phyloP scores from a whole-genome alignment of 106 monocot genomes.

The Platanthera guangdongensis region DNA sequence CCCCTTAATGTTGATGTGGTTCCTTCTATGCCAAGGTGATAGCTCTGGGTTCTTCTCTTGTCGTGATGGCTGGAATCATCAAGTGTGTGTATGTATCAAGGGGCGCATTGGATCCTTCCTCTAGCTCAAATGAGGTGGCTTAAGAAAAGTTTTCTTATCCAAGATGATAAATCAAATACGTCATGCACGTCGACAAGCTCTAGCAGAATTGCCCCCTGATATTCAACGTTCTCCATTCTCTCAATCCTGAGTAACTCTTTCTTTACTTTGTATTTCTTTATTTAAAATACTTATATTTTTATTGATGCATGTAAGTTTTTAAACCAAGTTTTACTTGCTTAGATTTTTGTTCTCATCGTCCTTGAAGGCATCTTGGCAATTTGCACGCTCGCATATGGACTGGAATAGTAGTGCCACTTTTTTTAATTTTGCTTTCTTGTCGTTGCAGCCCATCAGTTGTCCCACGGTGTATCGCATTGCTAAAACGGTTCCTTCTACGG shows the following conservation, averaged over 20 bases:
- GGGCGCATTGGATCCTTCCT: no score
- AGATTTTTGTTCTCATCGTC: not conserved
- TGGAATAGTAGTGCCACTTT: not conserved
- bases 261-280: not conserved
- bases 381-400: not conserved
- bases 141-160: no score
- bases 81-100: no score
- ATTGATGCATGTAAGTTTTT: not conserved
- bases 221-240: not conserved
- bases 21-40: no score
- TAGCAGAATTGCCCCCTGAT: no score
- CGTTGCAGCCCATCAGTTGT: slow-evolving; percentile 86
- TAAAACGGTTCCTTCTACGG: slow-evolving; percentile 89
- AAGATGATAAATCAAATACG: no score
- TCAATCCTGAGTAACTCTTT: not conserved
- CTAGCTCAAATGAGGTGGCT: no score
- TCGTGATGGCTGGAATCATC: no score
- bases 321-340: not conserved
- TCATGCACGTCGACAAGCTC: no score
- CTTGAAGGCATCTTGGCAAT: not conserved
- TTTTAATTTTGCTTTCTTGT: slow-evolving; percentile 22
- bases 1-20: no score
- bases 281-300: not conserved
- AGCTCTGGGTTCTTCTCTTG: no score
- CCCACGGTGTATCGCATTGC: slow-evolving; percentile 66